Evolutionary conservation across 2,329 filamentous ascomycete genomes (phyloP), one percentile per base, ranked within the genome.

Genomic region (Blumeria graminis): DNA sequence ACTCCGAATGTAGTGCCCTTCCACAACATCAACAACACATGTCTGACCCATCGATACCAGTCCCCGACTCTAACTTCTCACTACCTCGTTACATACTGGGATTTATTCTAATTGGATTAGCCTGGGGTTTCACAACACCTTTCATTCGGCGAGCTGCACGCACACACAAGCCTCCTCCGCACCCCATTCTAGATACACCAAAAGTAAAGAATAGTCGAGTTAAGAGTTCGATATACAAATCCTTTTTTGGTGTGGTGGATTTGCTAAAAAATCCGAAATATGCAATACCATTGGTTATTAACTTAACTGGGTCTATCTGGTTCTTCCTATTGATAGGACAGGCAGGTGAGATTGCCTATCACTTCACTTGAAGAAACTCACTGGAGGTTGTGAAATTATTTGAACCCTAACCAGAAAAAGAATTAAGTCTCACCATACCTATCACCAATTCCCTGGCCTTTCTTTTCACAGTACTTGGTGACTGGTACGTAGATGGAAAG

Each of bases 371-470:
- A 34, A 8, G 9, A 18, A 8, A 16, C 32, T n/a, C 11, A 14
- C 28, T 8, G 33, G 11, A 48, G 1, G 45, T 18, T 18, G 16
- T 32, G 22, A 18, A 32, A 11, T 48, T 48, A 48, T 48, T 32
- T 48, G 16, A 53, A 33, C 16, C 16, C 14, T 53, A 35, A 35
- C 16, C 32, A 11, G 6, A 36, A 16, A 22, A 50, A 92, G 90
- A 96, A 69, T 67, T 96, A 62, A 94, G 88, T 65, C 72, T 96
- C 60, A 95, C 89, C 1, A 89, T 96, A 0, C 90, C 90, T 1
- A 92, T 96, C 60, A 89, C 90, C 1, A 96, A 96, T 65, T 94
- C 88, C 0, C 71, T 94, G 65, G 90, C 90, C 0, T 96, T 96
- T 63, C 69, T 96, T n/a, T 96, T 95, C 65, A 96, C 90, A 0